Evolutionary conservation across 1,284 basidiomycete species (phyloP), one percentile per base, ranked within the genome.

Genomic region (Leccinum angustisporum): DNA sequence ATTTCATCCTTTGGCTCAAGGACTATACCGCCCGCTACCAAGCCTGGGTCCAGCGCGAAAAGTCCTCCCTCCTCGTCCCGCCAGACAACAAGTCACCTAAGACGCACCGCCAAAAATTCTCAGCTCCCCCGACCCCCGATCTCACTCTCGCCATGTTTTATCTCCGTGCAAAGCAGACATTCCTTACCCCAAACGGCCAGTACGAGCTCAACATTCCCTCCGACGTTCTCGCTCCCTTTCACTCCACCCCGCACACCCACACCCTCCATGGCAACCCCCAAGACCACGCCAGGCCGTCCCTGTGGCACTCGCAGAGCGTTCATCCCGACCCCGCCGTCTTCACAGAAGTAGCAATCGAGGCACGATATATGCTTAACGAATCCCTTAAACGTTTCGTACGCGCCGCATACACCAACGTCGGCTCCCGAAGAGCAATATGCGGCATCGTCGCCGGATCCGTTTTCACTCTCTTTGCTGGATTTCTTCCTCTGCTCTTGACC

Each of bases 1-100:
- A 92, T 68, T 91, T 92, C 69, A 81, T 83, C 27, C 81, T 92
- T 56, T 92, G 90, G 90, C 77, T 91, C 33, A 83, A 82, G 66
- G 87, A 84, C 69, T 91, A 87, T 75, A 85, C 79, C 51, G 66
- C 76, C 25, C 83, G 83, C 46, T 88, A 89, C 70, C 76, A 78
- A 13, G 79, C 82, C 54, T 91, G 89, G 89, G 77, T 76, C 2
- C 74, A 68, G 7, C 74, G 65, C 56, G 78, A 78, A 33, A 79
- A 83, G 54, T 68, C 73, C 33, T 77, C 80, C 59, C 77, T 76
- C 54, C 68, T 77, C 43, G 69, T 67, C 54, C 70, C 63, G 64
- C 76, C 55, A 16, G 51, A 60, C 30, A 66, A 57, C 61, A 51
- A 59, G 21, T 13, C 59, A 67, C 75, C 60, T 70, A 76, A 65